These are phyloP conservation scores for Blepharisma stoltei DNA, from an alignment of 73 alveolate genomes.

Conservation along the genomic window DNA sequence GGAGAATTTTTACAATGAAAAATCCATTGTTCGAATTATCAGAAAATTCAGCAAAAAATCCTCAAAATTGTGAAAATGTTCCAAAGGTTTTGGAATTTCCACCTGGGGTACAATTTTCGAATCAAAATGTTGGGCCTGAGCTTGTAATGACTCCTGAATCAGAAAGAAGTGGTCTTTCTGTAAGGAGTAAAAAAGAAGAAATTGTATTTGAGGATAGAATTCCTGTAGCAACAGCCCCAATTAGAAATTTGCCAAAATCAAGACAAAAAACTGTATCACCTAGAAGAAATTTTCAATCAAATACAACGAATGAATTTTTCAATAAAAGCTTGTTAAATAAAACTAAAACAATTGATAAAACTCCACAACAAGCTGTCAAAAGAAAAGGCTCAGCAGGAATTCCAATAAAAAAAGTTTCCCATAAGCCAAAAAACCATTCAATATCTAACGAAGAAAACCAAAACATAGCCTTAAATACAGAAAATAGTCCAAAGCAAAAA, in stretches of 20 bases:
- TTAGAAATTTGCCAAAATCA: background rate
- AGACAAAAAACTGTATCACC: background rate
- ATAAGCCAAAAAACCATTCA: background rate
- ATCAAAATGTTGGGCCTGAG: background rate
- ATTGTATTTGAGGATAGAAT: background rate
- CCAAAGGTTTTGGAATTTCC: slow-evolving; percentile 26
- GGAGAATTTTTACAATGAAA: slow-evolving; percentile 20
- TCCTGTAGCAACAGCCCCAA: slow-evolving; percentile 1
- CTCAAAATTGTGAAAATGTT: background rate
- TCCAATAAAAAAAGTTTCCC: background rate
- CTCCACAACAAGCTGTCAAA: background rate
- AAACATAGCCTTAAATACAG: background rate
- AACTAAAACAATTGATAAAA: background rate
- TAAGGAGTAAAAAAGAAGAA: background rate
- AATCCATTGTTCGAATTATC: background rate
- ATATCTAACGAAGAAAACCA: background rate
- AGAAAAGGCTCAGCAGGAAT: background rate
- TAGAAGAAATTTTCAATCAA: background rate
- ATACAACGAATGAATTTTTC: background rate
- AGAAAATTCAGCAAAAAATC: background rate
- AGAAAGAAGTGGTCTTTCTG: background rate
- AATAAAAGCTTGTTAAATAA: background rate
- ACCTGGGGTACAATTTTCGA: background rate
- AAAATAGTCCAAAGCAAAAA: background rate
- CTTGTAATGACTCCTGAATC: background rate